Percentiles rank a stretch among this genome's conserved stretches.
These are phyloP conservation scores for Casuarina glauca DNA, from an alignment of 306 rosid species.

Conservation along the genomic window DNA sequence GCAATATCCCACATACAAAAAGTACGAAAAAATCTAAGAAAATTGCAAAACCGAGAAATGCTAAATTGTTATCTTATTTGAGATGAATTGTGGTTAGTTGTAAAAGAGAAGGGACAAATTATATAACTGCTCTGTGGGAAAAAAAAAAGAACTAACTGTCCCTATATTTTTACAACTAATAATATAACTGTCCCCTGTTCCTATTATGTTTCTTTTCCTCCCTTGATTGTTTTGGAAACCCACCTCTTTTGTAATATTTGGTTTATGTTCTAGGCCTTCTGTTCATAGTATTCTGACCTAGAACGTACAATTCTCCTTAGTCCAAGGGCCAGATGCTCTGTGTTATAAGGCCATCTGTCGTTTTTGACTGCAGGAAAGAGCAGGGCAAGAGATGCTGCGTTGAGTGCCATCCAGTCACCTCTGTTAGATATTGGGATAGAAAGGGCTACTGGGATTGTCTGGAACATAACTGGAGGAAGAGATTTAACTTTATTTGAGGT, in stretches of 20 bases:
- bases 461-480: constrained; percentile 98
- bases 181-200: not conserved
- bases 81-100: not conserved
- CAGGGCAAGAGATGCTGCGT: constrained; percentile 98
- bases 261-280: not conserved
- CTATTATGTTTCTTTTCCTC: not conserved
- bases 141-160: not conserved
- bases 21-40: not conserved
- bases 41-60: not conserved
- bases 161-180: too few species aligned
- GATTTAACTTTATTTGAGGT: constrained; percentile 97
- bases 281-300: not conserved
- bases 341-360: not conserved
- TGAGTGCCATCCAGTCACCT: constrained; percentile 97
- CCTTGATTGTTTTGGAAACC: not conserved
- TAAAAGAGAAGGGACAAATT: not conserved
- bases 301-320: not conserved
- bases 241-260: not conserved
- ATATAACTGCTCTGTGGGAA: not conserved
- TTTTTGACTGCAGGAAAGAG: constrained; percentile 62
- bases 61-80: not conserved
- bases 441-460: constrained; percentile 99
- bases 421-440: constrained; percentile 95
- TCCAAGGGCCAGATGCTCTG: not conserved
- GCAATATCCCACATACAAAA: too few species aligned